Conservation (phyloP, 2,329 filamentous ascomycete genomes). For the Helminthosporium solani region DNA sequence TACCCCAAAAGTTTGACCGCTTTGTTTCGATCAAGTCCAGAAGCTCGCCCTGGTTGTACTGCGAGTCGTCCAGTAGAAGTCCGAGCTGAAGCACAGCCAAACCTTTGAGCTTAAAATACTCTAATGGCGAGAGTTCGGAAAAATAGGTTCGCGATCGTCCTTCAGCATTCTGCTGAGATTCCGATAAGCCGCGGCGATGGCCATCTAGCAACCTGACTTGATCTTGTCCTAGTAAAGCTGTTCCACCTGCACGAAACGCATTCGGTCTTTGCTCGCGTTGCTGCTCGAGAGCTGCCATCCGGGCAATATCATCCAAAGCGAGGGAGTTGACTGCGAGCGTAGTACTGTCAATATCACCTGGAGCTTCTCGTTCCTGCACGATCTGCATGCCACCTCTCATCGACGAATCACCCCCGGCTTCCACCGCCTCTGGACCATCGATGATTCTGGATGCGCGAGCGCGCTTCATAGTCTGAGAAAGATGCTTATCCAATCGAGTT, state of each 20-base stretch:
- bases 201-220: conserved; percentile 68
- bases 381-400: conserved; percentile 67
- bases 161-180: conserved; percentile 52
- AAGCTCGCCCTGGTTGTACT: conserved; percentile 92
- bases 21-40: conserved; percentile 89
- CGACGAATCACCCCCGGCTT: conserved; percentile 68
- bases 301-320: conserved; percentile 91
- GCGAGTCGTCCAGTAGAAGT: conserved; percentile 81
- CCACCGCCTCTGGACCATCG: conserved; percentile 75
- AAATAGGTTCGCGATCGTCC: conserved; percentile 77
- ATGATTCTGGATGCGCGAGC: conserved; percentile 90
- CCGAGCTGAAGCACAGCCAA: conserved; percentile 95
- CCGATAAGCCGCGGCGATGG: conserved; percentile 66
- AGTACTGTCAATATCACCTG: conserved; percentile 71
- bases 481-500: conserved; percentile 87
- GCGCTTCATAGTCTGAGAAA: conserved; percentile 90
- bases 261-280: conserved; percentile 85
- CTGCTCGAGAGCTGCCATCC: conserved; percentile 94
- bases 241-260: conserved; percentile 72
- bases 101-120: conserved; percentile 97
- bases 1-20: conserved; percentile 96
- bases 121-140: conserved; percentile 88
- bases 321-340: conserved; percentile 90
- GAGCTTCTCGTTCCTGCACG: conserved; percentile 72
- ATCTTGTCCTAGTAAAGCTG: conserved; percentile 65